Conservation (phyloP, 2,329 filamentous ascomycete species). For the Cordyceps tenuipes region DNA sequence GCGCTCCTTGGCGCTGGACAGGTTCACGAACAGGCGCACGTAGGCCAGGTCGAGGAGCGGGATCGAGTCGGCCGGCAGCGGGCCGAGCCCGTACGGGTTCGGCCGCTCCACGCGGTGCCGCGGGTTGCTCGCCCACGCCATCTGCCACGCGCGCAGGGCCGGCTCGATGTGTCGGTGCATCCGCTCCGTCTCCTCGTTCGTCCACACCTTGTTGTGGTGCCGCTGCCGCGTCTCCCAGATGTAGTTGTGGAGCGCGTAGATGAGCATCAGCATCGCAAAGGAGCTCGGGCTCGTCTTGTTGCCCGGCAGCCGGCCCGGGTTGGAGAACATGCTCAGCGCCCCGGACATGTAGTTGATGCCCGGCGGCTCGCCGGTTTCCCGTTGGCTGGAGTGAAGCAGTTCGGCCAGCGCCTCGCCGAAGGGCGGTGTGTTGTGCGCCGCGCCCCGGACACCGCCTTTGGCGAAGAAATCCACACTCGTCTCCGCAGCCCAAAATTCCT, state of each 20-base stretch:
- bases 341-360: slow-evolving; percentile 25
- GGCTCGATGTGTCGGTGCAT: slow-evolving; percentile 96
- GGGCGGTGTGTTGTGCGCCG: slow-evolving; percentile 61
- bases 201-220: slow-evolving; percentile 84
- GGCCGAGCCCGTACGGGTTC: slow-evolving; percentile 72
- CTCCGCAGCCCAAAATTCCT: slow-evolving; percentile 81
- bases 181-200: slow-evolving; percentile 82
- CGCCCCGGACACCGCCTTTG: slow-evolving; percentile 62
- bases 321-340: slow-evolving; percentile 13
- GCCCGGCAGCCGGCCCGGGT: slow-evolving; percentile 40
- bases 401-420: slow-evolving; percentile 78
- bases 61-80: slow-evolving; percentile 82
- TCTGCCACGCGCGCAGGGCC: slow-evolving; percentile 87
- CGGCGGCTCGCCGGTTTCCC: slow-evolving; percentile 39
- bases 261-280: slow-evolving; percentile 83
- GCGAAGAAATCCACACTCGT: slow-evolving; percentile 73
- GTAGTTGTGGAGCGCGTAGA: slow-evolving; percentile 93
- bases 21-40: slow-evolving; percentile 83
- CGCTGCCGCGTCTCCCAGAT: slow-evolving; percentile 95
- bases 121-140: slow-evolving; percentile 81
- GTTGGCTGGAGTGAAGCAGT: slow-evolving; percentile 68
- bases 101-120: slow-evolving; percentile 76
- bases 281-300: slow-evolving; percentile 73
- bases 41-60: slow-evolving; percentile 88
- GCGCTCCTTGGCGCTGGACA: slow-evolving; percentile 85